Base-by-base conservation (phyloP, 164 flowering plant genomes). In the Vitis rupestris region DNA sequence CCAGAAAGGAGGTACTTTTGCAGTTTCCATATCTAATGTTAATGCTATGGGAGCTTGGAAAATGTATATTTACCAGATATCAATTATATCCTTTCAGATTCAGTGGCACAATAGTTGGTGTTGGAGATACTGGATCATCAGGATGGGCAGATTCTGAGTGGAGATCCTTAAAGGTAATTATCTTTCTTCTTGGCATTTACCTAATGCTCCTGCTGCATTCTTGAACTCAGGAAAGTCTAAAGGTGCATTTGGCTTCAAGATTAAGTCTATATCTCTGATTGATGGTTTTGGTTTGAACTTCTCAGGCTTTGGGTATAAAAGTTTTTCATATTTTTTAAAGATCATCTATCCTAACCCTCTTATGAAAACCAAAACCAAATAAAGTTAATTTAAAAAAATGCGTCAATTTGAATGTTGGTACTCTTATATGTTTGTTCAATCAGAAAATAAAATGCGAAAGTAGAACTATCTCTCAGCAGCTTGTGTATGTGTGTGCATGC, bases 61-160 rank as follows among this genome's bases (percentile, higher is more conserved):
- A 55, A 13, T 55, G 1, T 55, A 15, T 55, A n/a, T n/a, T 61
- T 8, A 61, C 47, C 31, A n/a, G 16, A 3, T 14, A 15, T 17
- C 4, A 14, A 13, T 59, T 59, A 17, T 11, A 13, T 10, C 17
- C 10, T 37, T 61, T 11, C 63, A 61, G 63, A 3, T 27, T 61
- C 49, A 61, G 63, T 19, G 44, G 44, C 44, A 37, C 44, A 37
- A 37, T 37, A 3, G 44, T 37, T 0, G 44, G 44, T 6, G 44
- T 19, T 61, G 63, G 37, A n/a, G 37, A n/a, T 61, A 11, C 44
- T 11, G 63, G 12, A 37, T 61, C 63, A 37, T 29, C 63, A 29
- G n/a, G 63, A 29, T 61, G 63, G 63, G 2, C 63, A 17, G 63
- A 37, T 61, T 61, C 63, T 14, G 63, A 61, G 31, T 61, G 63